Percentiles rank a stretch among this genome's conserved stretches.
phyloP scores from a whole-genome alignment of 495 filamentous ascomycete genomes.

The Baudoinia panamericana region DNA sequence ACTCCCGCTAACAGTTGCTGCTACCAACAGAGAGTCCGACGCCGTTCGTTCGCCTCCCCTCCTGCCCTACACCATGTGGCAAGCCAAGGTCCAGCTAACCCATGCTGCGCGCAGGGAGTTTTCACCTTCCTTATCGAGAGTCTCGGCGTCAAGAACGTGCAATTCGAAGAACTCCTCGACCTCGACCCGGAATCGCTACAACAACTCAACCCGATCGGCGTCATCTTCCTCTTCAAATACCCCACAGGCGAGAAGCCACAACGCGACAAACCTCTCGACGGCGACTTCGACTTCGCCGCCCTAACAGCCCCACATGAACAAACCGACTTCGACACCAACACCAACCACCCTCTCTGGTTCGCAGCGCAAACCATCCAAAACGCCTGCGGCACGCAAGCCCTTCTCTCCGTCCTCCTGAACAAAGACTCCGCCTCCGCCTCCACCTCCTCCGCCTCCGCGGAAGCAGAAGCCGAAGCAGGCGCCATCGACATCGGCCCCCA shows the following conservation, averaged over 20 bases:
- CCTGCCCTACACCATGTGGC: not conserved
- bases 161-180: slow-evolving; percentile 92
- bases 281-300: slow-evolving; percentile 62
- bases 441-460: not conserved
- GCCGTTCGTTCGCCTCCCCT: slow-evolving; percentile 8
- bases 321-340: not conserved
- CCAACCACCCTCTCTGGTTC: slow-evolving; percentile 57
- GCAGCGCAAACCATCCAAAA: slow-evolving; percentile 98
- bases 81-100: not conserved
- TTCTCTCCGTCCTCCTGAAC: slow-evolving; percentile 87
- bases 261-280: slow-evolving; percentile 54
- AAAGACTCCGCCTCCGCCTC: slow-evolving; percentile 34
- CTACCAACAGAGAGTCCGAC: slow-evolving; percentile 6
- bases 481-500: slow-evolving; percentile 45
- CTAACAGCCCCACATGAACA: slow-evolving; percentile 35
- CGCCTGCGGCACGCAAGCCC: slow-evolving; percentile 92
- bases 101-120: slow-evolving; percentile 51
- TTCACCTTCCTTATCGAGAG: slow-evolving; percentile 91
- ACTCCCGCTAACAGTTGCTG: too few relatives aligned
- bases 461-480: not conserved
- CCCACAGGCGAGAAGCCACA: slow-evolving; percentile 52
- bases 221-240: slow-evolving; percentile 99
- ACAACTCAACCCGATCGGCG: slow-evolving; percentile 51
- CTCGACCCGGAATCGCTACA: slow-evolving; percentile 72
- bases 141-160: slow-evolving; percentile 80